A percentile compares a stretch with the other conserved stretches of the same genome.
Evolutionary conservation across 2,329 filamentous ascomycete genomes (phyloP).

Genomic region (Hymenoscyphus occultus): DNA sequence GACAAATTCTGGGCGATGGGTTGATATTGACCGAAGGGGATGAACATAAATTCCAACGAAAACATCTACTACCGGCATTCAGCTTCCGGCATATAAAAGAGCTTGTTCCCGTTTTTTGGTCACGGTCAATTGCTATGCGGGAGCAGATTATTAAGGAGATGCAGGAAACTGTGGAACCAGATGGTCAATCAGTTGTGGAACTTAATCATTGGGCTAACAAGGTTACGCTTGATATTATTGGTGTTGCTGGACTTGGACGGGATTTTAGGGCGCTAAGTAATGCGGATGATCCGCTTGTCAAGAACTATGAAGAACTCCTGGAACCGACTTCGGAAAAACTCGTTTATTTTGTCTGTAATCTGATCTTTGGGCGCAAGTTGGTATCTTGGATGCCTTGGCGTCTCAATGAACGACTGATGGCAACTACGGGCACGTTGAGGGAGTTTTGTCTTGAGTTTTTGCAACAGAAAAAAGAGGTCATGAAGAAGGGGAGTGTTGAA

Average conservation of each 20-base stretch:
- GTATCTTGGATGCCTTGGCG: conserved; percentile 62
- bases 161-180: conserved; percentile 34
- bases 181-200: conserved; percentile 48
- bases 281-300: conserved; percentile 55
- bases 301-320: conserved; percentile 55
- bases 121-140: conserved; percentile 66
- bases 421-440: conserved; percentile 57
- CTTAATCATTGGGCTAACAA: conserved; percentile 35
- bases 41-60: conserved; percentile 77
- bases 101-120: conserved; percentile 80
- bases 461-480: conserved; percentile 58
- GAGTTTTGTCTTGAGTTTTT: conserved; percentile 66
- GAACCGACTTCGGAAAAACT: conserved; percentile 49
- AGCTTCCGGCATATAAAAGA: conserved; percentile 78
- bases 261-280: conserved; percentile 65
- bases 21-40: conserved; percentile 74
- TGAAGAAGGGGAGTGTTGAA: conserved; percentile 46
- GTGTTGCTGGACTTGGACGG: conserved; percentile 60
- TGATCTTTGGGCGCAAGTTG: conserved; percentile 62
- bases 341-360: conserved; percentile 52
- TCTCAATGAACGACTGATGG: conserved; percentile 61
- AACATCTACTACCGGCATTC: conserved; percentile 76
- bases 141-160: conserved; percentile 54
- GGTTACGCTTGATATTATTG: conserved; percentile 14
- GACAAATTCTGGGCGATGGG: conserved; percentile 64